A percentile compares a stretch with the other conserved stretches of the same genome.
These are phyloP conservation scores for Plasmodium falciparum DNA, from an alignment of 169 alveolate genomes.

Conservation along the genomic window DNA sequence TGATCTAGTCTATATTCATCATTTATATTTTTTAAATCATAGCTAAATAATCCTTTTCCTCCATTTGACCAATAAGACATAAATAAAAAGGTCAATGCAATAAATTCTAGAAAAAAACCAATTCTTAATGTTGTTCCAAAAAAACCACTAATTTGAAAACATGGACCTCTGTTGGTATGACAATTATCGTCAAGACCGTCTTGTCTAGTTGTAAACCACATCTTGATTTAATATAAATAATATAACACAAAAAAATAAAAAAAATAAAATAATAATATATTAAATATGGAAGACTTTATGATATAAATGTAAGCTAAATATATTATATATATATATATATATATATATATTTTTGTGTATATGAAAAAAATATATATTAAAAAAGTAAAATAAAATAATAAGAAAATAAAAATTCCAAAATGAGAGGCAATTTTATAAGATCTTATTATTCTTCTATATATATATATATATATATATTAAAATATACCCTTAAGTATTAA, in stretches of 20 bases:
- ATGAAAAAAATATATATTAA: background rate
- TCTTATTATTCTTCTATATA: too few relatives aligned
- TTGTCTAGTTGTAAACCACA: slow-evolving; percentile 92
- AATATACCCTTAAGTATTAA: too few relatives aligned
- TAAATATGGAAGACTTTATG: too few relatives aligned
- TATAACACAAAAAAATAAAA: background rate
- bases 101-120: slow-evolving; percentile 88
- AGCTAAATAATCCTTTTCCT: slow-evolving; percentile 91
- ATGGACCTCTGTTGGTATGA: slow-evolving; percentile 91
- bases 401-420: slow-evolving; percentile 17
- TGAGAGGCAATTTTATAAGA: background rate
- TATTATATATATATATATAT: slow-evolving; percentile 23
- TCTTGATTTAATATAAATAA: slow-evolving; percentile 41
- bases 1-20: slow-evolving; percentile 89
- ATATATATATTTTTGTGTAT: background rate
- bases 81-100: slow-evolving; percentile 86
- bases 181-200: slow-evolving; percentile 91
- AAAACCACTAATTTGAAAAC: slow-evolving; percentile 85
- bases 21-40: slow-evolving; percentile 87
- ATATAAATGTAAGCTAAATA: background rate
- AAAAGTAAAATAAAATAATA: background rate
- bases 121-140: slow-evolving; percentile 85
- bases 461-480: too few relatives aligned
- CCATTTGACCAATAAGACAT: slow-evolving; percentile 88
- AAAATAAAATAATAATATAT: background rate